Percentiles rank a stretch among this genome's conserved stretches.
phyloP scores from a whole-genome alignment of 805 yeast genomes.

The Candida chauliodis region DNA sequence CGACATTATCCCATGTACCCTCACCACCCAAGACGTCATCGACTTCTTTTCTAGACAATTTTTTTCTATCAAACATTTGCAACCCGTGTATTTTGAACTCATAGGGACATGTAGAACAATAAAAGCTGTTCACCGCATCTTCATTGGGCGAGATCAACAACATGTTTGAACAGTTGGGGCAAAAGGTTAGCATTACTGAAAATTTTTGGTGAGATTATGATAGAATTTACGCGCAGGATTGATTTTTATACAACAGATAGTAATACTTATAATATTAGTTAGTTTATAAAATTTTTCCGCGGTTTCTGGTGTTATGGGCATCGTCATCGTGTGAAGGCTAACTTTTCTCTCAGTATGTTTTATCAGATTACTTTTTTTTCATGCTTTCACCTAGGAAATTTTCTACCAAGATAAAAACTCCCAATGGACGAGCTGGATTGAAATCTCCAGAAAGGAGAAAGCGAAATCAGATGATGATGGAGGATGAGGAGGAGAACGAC shows the following conservation, averaged over 20 bases:
- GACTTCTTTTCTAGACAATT: conserved; percentile 79
- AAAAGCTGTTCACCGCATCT: conserved; percentile 60
- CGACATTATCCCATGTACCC: conserved; percentile 99
- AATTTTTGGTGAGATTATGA: too few relatives aligned
- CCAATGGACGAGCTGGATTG: conserved; percentile 45
- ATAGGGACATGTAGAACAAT: conserved; percentile 94
- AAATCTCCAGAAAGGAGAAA: conserved; percentile 41
- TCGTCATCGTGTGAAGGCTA: too few relatives aligned
- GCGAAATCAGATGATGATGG: conserved; percentile 46
- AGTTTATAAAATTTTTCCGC: too few relatives aligned
- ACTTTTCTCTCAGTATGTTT: too few relatives aligned
- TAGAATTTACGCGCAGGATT: too few relatives aligned
- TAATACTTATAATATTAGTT: too few relatives aligned
- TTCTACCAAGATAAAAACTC: conserved; percentile 28
- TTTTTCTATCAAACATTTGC: conserved; percentile 81
- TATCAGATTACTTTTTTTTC: too few relatives aligned
- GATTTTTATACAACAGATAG: too few relatives aligned
- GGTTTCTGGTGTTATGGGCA: too few relatives aligned
- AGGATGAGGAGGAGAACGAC: conserved; percentile 42
- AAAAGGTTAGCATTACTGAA: conserved; percentile 75
- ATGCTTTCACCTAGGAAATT: background rate
- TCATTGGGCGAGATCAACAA: conserved; percentile 54
- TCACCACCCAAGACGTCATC: conserved; percentile 97
- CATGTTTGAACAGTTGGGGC: conserved; percentile 94
- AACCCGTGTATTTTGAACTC: conserved; percentile 84